Base-by-base conservation (phyloP, 1,284 basidiomycete species). In the Rhodotorula mucilaginosa region DNA sequence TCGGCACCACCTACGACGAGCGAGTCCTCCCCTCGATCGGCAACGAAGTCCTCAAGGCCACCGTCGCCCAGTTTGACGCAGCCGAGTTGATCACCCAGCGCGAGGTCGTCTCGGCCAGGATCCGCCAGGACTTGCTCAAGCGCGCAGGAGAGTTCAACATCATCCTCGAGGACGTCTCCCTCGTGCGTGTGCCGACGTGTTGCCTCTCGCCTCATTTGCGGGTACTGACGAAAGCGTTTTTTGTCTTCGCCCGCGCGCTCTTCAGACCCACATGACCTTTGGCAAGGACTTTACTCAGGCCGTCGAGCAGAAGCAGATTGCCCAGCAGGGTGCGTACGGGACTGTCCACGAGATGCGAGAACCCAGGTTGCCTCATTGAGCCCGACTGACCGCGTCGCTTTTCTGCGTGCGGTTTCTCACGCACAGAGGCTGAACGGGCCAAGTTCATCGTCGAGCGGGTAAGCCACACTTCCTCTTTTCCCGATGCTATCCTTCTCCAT, bases 391-490 rank as follows among this genome's bases (percentile, higher is more conserved):
- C n/a, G n/a, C n/a, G n/a, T n/a, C n/a, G n/a, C n/a, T n/a, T n/a
- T n/a, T n/a, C n/a, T n/a, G n/a, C n/a, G n/a, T n/a, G n/a, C n/a
- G n/a, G n/a, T n/a, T n/a, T n/a, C n/a, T n/a, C n/a, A 44, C 39
- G 39, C 47, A 26, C 78, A 91, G 94, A 97, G 83, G 95, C 95
- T 72, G 97, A 99, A 84, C 88, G 97, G 60, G 96, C 96, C 74
- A 98, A 97, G 83, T 99, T 99, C 82, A 92, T 99, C 76, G 96
- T 99, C 75, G 97, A 99, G 83, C 95, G 93, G 87, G 91, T 90
- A 68, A 70, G 84, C 73, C 59, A 34, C 29, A 58, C 68, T 44
- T 54, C 39, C 39, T 10, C 39, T 10, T 57, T 29, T 31, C 18
- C 48, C 58, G 68, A 67, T 65, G 46, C 34, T 34, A 21, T 39